Percentiles rank a stretch among this genome's conserved stretches.
These are phyloP conservation scores for Fomes fomentarius DNA, from an alignment of 1,284 basidiomycete genomes.

Conservation along the genomic window DNA sequence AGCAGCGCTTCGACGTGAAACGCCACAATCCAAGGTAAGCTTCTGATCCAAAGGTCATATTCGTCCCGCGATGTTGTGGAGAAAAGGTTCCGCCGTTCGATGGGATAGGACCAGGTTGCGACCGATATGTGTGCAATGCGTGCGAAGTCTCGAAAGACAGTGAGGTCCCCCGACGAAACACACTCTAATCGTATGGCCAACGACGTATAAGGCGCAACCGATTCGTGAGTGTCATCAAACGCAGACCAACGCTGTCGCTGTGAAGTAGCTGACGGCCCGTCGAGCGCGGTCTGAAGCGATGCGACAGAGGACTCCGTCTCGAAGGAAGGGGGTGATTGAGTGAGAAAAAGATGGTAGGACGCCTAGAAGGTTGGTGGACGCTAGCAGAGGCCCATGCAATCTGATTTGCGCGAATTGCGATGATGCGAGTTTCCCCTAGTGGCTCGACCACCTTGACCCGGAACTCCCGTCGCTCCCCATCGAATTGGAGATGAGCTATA, in stretches of 20 bases:
- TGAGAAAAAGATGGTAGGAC: constrained; percentile 44
- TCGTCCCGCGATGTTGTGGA: constrained; percentile 36
- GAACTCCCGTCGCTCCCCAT: constrained; percentile 51
- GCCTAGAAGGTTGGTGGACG: constrained; percentile 18
- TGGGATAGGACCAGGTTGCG: constrained; percentile 39
- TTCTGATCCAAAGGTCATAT: constrained; percentile 41
- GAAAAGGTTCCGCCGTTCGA: constrained; percentile 48
- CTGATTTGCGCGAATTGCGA: constrained; percentile 50
- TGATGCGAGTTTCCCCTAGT: constrained; percentile 31
- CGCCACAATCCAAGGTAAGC: constrained; percentile 51
- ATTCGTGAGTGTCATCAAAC: constrained; percentile 30
- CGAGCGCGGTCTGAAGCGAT: constrained; percentile 31
- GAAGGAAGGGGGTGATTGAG: constrained; percentile 47
- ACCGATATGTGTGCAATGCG: constrained; percentile 39
- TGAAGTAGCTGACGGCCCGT: constrained; percentile 11
- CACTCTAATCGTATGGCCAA: constrained; percentile 53
- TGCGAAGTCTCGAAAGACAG: constrained; percentile 43
- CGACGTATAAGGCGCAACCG: constrained; percentile 49
- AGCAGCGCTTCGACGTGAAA: constrained; percentile 59
- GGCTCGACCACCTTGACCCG: constrained; percentile 37
- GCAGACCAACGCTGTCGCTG: constrained; percentile 27
- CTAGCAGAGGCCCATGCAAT: constrained; percentile 44
- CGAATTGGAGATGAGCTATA: constrained; percentile 38
- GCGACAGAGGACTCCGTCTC: constrained; percentile 33
- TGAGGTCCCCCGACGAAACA: constrained; percentile 34